Percentiles rank a stretch among this genome's conserved stretches.
These are phyloP conservation scores for Hypoxylon sp. DNA, from an alignment of 2,329 filamentous ascomycete genomes.

Conservation along the genomic window DNA sequence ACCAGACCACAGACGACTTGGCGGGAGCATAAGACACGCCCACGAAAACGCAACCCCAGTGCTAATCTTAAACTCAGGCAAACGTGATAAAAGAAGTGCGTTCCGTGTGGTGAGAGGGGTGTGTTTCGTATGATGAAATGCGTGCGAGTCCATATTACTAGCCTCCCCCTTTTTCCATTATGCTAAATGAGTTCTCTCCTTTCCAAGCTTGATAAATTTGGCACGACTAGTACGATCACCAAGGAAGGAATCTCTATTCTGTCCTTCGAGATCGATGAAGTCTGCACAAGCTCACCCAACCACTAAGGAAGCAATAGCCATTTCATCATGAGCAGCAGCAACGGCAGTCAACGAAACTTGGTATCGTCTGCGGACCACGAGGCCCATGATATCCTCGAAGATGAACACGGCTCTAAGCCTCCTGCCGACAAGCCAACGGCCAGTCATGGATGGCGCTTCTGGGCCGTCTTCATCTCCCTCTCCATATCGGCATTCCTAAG, in stretches of 20 bases:
- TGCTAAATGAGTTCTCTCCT: not conserved
- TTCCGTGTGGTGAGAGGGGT: not conserved
- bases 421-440: not conserved
- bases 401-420: not conserved
- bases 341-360: not conserved
- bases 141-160: not conserved
- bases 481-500: slow-evolving; percentile 5
- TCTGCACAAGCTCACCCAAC: not conserved
- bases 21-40: not conserved
- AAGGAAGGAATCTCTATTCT: not conserved
- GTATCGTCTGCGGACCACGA: not conserved
- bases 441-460: not conserved
- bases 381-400: not conserved
- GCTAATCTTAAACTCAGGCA: not conserved
- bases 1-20: not conserved
- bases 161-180: not conserved
- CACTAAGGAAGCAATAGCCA: not conserved
- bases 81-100: not conserved
- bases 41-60: not conserved
- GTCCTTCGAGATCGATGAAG: not conserved
- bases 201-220: not conserved
- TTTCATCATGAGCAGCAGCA: not conserved
- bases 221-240: not conserved
- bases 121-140: too few relatives aligned
- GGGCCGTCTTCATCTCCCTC: slow-evolving; percentile 1